A percentile compares a stretch with the other conserved stretches of the same genome.
Conservation (phyloP, 345 rosid species). For the Pugionium dolabratum region DNA sequence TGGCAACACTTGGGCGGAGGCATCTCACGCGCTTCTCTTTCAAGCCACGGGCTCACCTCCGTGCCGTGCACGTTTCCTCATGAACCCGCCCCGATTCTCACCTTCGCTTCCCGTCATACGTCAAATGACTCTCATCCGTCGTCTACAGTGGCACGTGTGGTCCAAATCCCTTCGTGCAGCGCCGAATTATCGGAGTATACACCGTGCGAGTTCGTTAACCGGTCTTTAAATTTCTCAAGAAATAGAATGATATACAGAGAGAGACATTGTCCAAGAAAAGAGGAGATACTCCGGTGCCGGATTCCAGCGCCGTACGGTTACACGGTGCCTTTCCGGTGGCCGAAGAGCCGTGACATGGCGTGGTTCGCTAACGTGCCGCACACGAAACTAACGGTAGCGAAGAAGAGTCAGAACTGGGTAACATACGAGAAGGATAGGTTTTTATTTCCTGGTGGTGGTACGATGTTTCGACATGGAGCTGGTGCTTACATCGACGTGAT, state of each 20-base stretch:
- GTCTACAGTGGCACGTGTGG: constrained; percentile 40
- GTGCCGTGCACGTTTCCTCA: constrained; percentile 35
- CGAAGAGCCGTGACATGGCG: constrained; percentile 65
- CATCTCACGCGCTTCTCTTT: constrained; percentile 21
- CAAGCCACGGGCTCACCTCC: constrained; percentile 8
- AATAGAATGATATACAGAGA: constrained; percentile 67
- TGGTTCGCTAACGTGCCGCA: constrained; percentile 95
- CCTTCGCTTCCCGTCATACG: constrained; percentile 61
- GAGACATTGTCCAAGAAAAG: constrained; percentile 50
- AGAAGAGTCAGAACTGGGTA: constrained; percentile 85
- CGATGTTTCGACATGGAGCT: constrained; percentile 88
- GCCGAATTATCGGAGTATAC: constrained; percentile 56
- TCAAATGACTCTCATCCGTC: constrained; percentile 46
- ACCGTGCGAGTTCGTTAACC: constrained; percentile 69
- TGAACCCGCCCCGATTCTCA: constrained; percentile 37
- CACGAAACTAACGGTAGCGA: constrained; percentile 76
- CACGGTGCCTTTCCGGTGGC: constrained; percentile 73
- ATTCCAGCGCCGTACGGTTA: constrained; percentile 82
- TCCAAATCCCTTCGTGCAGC: constrained; percentile 61
- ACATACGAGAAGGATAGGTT: constrained; percentile 58
- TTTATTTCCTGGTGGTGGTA: constrained; percentile 90
- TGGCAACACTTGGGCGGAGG: constrained; percentile 48
- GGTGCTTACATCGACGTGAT: constrained; percentile 72
- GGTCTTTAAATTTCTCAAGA: constrained; percentile 62
- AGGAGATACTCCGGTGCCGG: constrained; percentile 46